Evolutionary conservation across 495 filamentous ascomycete genomes (phyloP), one percentile per base, ranked within the genome.

Genomic region (Penicillium maclennaniae): DNA sequence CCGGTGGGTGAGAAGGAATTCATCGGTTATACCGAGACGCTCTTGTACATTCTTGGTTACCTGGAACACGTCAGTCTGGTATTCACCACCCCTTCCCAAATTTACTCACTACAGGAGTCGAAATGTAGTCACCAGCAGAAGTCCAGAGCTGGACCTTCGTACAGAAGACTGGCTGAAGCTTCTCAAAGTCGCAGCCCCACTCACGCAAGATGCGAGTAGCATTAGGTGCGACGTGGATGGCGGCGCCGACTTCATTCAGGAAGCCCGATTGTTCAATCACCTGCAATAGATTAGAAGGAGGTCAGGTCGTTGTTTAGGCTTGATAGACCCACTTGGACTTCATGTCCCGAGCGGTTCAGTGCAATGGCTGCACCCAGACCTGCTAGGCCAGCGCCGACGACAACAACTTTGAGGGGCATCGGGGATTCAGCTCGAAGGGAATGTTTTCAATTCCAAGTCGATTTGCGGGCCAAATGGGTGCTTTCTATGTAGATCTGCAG

Each of bases 351-450:
- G 2, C 69, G 69, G 49, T 77, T 71, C 16, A 84, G 63, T 2
- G 80, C 77, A 19, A 82, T 72, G 7, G 82, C 81, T n/a, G 79
- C 73, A 8, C 72, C 73, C 2, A 86, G 65, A 12, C 83, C 83
- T n/a, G 73, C 71, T 16, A 84, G 75, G 9, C 82, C 82, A 15
- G 80, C 82, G 17, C 82, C 82, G 44, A 81, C 74, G 41, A 83
- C 66, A 27, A 80, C 58, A 25, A 83, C 66, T 16, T 77, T 63
- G 16, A 82, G 54, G 2, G 61, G 61, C 61, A 64, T 64, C 9
- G 23, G 23, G 5, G 5, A 2, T 5, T 23, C 5, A 5, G 23
- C 5, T 23, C 23, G 2, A 2, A 23, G 23, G 23, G 23, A 23
- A 23, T 2, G 2, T 2, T 23, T 23, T 23, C 23, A 5, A 2